Evolutionary conservation across 495 filamentous ascomycete genomes (phyloP).

Genomic region (Lophium mytilinum): DNA sequence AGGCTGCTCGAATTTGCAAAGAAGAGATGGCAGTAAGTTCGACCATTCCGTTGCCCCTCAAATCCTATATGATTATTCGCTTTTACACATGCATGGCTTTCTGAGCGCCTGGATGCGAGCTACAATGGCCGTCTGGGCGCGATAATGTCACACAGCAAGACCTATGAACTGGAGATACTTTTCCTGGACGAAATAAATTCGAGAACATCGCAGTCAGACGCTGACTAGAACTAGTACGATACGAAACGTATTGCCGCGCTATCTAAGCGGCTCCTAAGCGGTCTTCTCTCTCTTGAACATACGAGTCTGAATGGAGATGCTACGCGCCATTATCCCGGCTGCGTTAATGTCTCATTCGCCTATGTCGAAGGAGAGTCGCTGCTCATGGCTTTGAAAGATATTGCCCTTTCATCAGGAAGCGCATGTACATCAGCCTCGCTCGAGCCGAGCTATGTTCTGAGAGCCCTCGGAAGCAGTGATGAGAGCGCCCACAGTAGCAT

Average conservation of each 20-base stretch:
- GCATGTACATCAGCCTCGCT: constrained; percentile 95
- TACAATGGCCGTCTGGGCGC: constrained; percentile 33
- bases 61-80: constrained; percentile 52
- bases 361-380: constrained; percentile 97
- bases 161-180: constrained; percentile 38
- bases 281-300: constrained; percentile 82
- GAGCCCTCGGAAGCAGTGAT: constrained; percentile 89
- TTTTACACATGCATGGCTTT: constrained; percentile 58
- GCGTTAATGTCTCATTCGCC: constrained; percentile 96
- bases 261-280: constrained; percentile 73
- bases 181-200: not conserved
- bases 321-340: constrained; percentile 81
- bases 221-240: constrained; percentile 68
- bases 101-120: constrained; percentile 40
- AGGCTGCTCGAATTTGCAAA: constrained; percentile 84
- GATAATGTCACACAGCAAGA: constrained; percentile 48
- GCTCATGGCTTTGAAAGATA: constrained; percentile 96
- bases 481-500: constrained; percentile 98
- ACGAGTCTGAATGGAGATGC: constrained; percentile 84
- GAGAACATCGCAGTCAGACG: not conserved
- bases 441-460: constrained; percentile 91
- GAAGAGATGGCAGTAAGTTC: constrained; percentile 78
- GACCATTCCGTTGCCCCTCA: constrained; percentile 9
- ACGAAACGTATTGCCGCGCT: constrained; percentile 70
- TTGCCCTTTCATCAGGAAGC: constrained; percentile 92